phyloP scores from a whole-genome alignment of 2,329 filamentous ascomycete genomes.

The Ophiostoma himal-ulmi region DNA sequence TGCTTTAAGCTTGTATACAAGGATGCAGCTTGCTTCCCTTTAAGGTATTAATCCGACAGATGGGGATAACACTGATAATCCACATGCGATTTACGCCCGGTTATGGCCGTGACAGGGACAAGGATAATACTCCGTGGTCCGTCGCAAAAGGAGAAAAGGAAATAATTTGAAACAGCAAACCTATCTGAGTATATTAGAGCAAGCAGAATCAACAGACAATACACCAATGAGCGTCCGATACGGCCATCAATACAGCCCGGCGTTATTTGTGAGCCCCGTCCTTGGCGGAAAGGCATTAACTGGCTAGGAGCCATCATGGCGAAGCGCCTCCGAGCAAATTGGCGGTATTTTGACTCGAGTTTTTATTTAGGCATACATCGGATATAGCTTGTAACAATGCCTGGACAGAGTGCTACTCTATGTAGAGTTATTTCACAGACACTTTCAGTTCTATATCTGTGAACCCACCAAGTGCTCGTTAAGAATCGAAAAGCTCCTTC shows the following conservation, averaged over 20 bases:
- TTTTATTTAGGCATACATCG: neutral
- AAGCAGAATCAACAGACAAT: neutral
- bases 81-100: neutral
- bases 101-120: neutral
- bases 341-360: too few species aligned
- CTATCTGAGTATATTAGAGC: neutral
- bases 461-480: too few species aligned
- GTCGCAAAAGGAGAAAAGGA: neutral
- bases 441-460: neutral
- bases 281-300: slow-evolving; percentile 6
- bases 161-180: neutral
- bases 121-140: neutral
- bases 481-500: too few species aligned
- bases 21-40: neutral
- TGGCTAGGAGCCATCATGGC: neutral
- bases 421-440: neutral
- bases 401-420: neutral
- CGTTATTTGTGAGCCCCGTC: neutral
- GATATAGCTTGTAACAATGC: neutral
- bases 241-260: neutral
- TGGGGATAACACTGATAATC: neutral
- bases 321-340: neutral
- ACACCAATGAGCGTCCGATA: neutral
- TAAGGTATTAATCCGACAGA: neutral
- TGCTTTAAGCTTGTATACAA: neutral